These are phyloP conservation scores for Cercophora sp. DNA, from an alignment of 495 filamentous ascomycete genomes.

Conservation along the genomic window DNA sequence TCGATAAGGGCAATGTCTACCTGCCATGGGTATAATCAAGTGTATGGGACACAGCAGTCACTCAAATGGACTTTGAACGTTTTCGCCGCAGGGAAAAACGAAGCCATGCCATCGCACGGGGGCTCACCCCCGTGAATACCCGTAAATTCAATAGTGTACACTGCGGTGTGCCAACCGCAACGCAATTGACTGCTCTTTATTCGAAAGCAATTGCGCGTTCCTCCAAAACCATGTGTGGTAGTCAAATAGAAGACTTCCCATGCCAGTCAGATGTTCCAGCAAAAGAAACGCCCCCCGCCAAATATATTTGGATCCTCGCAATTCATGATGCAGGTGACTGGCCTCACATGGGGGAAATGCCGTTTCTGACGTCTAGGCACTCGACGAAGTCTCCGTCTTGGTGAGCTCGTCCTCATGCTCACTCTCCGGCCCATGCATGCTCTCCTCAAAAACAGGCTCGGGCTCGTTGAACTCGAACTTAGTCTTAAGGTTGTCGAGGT, in stretches of 20 bases:
- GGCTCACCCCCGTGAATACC: not conserved
- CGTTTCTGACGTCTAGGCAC: conserved; percentile 25
- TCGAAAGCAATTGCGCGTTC: conserved; percentile 13
- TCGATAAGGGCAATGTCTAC: no score
- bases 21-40: no score
- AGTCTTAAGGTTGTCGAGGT: conserved; percentile 68
- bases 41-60: no score
- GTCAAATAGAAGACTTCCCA: conserved; percentile 25
- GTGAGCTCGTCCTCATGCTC: conserved; percentile 37
- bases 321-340: not conserved
- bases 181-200: conserved; percentile 17
- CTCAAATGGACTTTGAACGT: no score
- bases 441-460: conserved; percentile 88
- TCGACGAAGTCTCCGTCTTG: conserved; percentile 53
- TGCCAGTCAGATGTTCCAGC: conserved; percentile 13
- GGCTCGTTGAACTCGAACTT: conserved; percentile 84
- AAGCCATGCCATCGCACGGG: not conserved
- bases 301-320: conserved; percentile 26
- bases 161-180: conserved; percentile 15
- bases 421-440: conserved; percentile 59
- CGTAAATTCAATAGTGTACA: conserved; percentile 19
- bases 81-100: not conserved
- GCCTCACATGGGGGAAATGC: not conserved
- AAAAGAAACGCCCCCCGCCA: conserved; percentile 24
- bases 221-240: conserved; percentile 19